Conservation (phyloP, 73 alveolate genomes). For the Paramecium bursaria region DNA sequence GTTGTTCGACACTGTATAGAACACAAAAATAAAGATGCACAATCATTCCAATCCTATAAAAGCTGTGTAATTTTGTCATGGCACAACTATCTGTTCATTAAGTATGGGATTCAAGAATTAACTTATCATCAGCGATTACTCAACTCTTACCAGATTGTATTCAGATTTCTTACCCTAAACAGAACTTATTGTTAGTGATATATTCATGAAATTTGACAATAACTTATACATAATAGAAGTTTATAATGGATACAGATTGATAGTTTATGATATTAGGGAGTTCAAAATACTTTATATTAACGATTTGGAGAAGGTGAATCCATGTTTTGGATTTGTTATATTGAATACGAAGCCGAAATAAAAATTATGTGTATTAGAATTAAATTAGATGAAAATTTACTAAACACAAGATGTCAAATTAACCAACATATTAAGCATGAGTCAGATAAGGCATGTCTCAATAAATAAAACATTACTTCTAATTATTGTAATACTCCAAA, state of each 20-base stretch:
- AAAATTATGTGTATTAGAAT: conserved; percentile 10
- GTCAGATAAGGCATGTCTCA: neutral
- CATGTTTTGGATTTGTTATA: conserved; percentile 13
- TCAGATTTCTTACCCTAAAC: conserved; percentile 17
- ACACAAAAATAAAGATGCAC: conserved; percentile 41
- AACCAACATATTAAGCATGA: conserved; percentile 1
- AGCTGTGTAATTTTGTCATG: conserved; percentile 33
- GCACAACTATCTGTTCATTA: neutral
- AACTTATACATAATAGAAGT: conserved; percentile 20
- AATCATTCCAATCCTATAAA: conserved; percentile 6
- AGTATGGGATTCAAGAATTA: conserved; percentile 55
- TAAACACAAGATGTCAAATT: neutral
- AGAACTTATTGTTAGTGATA: neutral
- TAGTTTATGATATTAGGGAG: conserved; percentile 19
- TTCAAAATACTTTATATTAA: conserved; percentile 6
- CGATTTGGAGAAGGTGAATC: conserved; percentile 30
- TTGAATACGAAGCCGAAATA: conserved; percentile 10
- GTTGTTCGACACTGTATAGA: conserved; percentile 17
- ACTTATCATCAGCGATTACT: neutral
- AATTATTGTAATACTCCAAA: neutral
- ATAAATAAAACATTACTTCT: conserved; percentile 4
- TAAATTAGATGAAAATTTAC: conserved; percentile 8
- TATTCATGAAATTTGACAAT: conserved; percentile 4
- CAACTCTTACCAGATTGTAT: neutral
- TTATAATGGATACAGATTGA: conserved; percentile 10